These are phyloP conservation scores for Erigeron canadensis DNA, from an alignment of 129 eudicot genomes.

Conservation along the genomic window DNA sequence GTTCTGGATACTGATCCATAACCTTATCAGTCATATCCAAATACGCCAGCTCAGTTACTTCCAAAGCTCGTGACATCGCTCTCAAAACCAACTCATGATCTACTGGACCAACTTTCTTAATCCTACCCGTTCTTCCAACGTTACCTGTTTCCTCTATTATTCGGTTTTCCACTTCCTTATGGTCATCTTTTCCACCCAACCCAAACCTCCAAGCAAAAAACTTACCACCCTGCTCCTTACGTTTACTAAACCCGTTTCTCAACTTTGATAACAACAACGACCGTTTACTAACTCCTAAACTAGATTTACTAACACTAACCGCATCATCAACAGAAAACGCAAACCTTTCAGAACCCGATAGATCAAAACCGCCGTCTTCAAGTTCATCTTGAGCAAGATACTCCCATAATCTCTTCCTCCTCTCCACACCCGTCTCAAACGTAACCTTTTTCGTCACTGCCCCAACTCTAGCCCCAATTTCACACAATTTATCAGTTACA, in stretches of 20 bases:
- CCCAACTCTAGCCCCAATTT: slow-evolving; percentile 3
- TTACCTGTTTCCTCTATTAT: slow-evolving; percentile 41
- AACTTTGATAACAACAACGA: slow-evolving; percentile 69
- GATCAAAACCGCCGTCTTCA: slow-evolving; percentile 92
- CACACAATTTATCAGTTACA: slow-evolving; percentile 14
- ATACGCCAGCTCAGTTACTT: slow-evolving; percentile 74
- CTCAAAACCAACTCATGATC: slow-evolving; percentile 81
- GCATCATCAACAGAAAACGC: slow-evolving; percentile 96
- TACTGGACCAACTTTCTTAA: slow-evolving; percentile 66
- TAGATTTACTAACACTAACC: slow-evolving; percentile 61
- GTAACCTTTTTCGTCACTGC: slow-evolving; percentile 54
- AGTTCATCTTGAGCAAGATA: slow-evolving; percentile 72
- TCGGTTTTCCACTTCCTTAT: slow-evolving; percentile 40
- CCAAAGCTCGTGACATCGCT: slow-evolving; percentile 88
- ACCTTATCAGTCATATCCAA: slow-evolving; percentile 87
- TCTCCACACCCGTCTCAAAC: slow-evolving; percentile 45
- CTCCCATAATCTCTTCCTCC: slow-evolving; percentile 87
- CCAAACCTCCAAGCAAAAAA: slow-evolving; percentile 91
- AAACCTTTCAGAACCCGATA: slow-evolving; percentile 91
- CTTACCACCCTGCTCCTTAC: slow-evolving; percentile 49
- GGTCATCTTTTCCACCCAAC: slow-evolving; percentile 52
- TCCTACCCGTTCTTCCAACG: slow-evolving; percentile 41
- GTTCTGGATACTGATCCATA: slow-evolving; percentile 90
- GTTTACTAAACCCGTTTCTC: slow-evolving; percentile 67
- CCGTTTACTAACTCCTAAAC: slow-evolving; percentile 58